Conservation (phyloP, 768 basidiomycete species). For the Phanerochaete sordida region DNA sequence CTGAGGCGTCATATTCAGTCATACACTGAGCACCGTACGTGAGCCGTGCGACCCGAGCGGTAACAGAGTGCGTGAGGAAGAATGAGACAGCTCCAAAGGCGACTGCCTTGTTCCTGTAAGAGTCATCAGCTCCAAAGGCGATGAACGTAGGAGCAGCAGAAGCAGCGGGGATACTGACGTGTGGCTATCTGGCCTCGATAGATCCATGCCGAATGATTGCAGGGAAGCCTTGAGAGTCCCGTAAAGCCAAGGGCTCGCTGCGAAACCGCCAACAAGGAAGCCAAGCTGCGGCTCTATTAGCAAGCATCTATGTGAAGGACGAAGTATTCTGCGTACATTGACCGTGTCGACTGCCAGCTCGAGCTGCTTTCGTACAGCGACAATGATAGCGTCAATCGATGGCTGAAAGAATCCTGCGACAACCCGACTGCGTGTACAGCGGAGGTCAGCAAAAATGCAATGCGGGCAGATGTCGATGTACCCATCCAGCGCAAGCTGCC, state of each 20-base stretch:
- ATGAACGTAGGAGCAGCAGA: no score
- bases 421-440: slow-evolving; percentile 21
- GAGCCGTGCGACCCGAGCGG: slow-evolving; percentile 42
- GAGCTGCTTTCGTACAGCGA: slow-evolving; percentile 31
- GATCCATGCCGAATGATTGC: not conserved
- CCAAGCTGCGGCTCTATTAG: not conserved
- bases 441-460: not conserved
- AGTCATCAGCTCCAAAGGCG: no score
- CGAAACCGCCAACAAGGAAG: slow-evolving; percentile 3
- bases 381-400: slow-evolving; percentile 30
- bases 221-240: not conserved
- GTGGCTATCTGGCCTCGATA: not conserved
- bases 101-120: slow-evolving; percentile 44
- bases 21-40: slow-evolving; percentile 45
- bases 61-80: slow-evolving; percentile 44
- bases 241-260: slow-evolving; percentile 3
- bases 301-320: not conserved
- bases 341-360: not conserved
- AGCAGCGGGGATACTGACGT: not conserved
- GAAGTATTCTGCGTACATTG: not conserved
- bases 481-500: slow-evolving; percentile 38
- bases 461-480: slow-evolving; percentile 14
- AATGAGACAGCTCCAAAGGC: slow-evolving; percentile 47
- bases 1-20: slow-evolving; percentile 29
- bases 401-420: slow-evolving; percentile 42